Evolutionary conservation across 2,329 filamentous ascomycete genomes (phyloP).

Genomic region (Aureobasidium sp.): DNA sequence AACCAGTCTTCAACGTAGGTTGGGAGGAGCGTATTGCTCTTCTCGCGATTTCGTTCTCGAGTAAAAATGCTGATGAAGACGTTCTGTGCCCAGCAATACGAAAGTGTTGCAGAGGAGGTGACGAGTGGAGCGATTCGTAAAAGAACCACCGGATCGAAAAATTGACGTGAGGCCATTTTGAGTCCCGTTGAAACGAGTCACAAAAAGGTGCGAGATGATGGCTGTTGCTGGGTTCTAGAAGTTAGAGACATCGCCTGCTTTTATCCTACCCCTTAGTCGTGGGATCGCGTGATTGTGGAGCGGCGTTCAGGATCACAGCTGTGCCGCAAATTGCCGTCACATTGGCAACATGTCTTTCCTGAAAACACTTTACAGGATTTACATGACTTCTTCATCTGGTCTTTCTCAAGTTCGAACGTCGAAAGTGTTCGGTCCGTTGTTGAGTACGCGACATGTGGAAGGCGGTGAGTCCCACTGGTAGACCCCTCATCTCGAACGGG

Average conservation of each 20-base stretch:
- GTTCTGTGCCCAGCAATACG: conserved; percentile 10
- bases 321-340: not conserved
- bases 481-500: not conserved
- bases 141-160: not conserved
- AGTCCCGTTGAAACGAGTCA: not conserved
- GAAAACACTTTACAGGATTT: not conserved
- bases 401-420: not conserved
- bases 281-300: not conserved
- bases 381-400: not conserved
- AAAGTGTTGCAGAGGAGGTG: not conserved
- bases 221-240: not conserved
- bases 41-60: not conserved
- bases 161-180: not conserved
- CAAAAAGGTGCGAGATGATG: not conserved
- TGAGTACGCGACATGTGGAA: not conserved
- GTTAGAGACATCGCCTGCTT: not conserved
- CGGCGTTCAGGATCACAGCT: not conserved
- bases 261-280: not conserved
- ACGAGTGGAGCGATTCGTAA: conserved; percentile 1
- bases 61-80: conserved; percentile 4
- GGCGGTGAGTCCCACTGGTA: not conserved
- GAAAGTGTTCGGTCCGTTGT: not conserved
- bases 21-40: not conserved
- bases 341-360: not conserved
- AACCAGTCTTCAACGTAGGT: conserved; percentile 3